phyloP scores from a whole-genome alignment of 2,329 filamentous ascomycete genomes.

The Ophiocordyceps camponoti-leonardi region DNA sequence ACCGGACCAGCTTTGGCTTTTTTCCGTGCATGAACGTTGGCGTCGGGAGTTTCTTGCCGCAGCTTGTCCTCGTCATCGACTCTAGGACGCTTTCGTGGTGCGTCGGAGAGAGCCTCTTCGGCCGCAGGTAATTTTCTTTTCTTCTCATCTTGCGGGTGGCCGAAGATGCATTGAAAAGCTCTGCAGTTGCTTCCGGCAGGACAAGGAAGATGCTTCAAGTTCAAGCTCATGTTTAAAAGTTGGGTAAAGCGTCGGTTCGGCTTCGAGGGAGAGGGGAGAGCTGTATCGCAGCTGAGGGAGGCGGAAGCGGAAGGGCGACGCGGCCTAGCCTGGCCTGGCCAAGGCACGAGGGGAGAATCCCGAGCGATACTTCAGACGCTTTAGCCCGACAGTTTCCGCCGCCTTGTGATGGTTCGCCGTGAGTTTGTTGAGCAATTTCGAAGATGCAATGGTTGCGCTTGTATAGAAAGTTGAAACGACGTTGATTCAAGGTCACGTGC shows the following conservation, averaged over 20 bases:
- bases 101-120: slow-evolving; percentile 5
- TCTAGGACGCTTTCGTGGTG: slow-evolving; percentile 14
- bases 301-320: background rate
- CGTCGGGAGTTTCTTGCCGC: background rate
- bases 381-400: background rate
- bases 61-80: slow-evolving; percentile 2
- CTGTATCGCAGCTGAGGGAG: too few relatives aligned
- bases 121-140: background rate
- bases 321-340: too few relatives aligned
- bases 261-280: background rate
- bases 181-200: slow-evolving; percentile 29
- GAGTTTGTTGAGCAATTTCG: too few relatives aligned
- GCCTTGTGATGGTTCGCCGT: background rate
- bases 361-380: background rate
- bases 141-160: slow-evolving; percentile 19
- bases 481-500: too few relatives aligned
- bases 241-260: background rate
- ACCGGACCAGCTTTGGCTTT: background rate
- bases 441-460: too few relatives aligned
- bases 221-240: slow-evolving; percentile 15
- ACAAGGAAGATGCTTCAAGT: slow-evolving; percentile 31
- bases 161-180: slow-evolving; percentile 33
- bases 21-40: too few relatives aligned
- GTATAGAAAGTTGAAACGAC: too few relatives aligned
- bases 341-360: background rate